A percentile compares a stretch with the other conserved stretches of the same genome.
Evolutionary conservation across 2,329 filamentous ascomycete species (phyloP).

Genomic region (Beauveria varroae): DNA sequence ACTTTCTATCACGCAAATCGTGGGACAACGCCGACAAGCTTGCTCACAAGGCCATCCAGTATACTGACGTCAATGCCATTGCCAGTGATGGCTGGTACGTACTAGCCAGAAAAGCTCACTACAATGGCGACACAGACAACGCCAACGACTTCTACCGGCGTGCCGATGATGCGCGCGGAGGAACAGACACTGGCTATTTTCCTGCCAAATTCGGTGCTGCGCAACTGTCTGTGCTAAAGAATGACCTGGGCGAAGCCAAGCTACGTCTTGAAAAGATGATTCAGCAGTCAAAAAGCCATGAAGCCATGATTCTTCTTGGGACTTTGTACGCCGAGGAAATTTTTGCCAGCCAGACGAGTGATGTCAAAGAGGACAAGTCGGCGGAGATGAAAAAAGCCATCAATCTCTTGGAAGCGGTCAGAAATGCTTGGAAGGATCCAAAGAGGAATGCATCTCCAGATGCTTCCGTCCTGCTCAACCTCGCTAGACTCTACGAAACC

Average conservation of each 20-base stretch:
- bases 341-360: conserved; percentile 65
- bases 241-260: conserved; percentile 86
- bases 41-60: conserved; percentile 87
- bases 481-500: conserved; percentile 82
- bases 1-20: conserved; percentile 78
- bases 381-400: conserved; percentile 82
- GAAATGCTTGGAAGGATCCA: conserved; percentile 83
- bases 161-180: conserved; percentile 86
- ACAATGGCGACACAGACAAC: conserved; percentile 63
- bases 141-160: conserved; percentile 83
- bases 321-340: conserved; percentile 93
- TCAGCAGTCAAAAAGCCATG: conserved; percentile 72
- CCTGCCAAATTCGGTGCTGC: conserved; percentile 93
- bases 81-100: conserved; percentile 98
- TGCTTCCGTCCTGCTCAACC: conserved; percentile 79
- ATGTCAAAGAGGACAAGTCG: conserved; percentile 78
- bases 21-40: conserved; percentile 77
- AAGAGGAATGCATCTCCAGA: conserved; percentile 79
- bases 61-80: conserved; percentile 92
- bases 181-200: conserved; percentile 81
- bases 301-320: conserved; percentile 87
- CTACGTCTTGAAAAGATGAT: conserved; percentile 91
- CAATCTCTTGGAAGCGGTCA: conserved; percentile 73
- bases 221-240: conserved; percentile 77
- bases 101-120: conserved; percentile 84